These are phyloP conservation scores for Byssothecium circinans DNA, from an alignment of 2,329 filamentous ascomycete genomes.

Conservation along the genomic window DNA sequence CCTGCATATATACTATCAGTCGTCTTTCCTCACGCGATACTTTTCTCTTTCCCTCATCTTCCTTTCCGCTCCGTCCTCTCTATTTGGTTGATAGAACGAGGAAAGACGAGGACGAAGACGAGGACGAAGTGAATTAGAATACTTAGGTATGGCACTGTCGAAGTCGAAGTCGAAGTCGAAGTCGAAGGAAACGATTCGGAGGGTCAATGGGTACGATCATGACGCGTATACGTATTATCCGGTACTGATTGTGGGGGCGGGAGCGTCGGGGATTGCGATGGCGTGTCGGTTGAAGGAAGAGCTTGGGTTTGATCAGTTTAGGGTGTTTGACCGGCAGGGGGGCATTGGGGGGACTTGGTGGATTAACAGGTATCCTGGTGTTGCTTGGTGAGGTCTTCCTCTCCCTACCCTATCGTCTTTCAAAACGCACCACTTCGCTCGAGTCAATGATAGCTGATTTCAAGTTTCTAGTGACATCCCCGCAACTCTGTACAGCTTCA, in stretches of 20 bases:
- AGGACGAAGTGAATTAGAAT: too few species aligned
- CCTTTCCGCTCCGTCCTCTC: too few species aligned
- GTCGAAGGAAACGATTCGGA: constrained; percentile 34
- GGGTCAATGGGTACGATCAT: constrained; percentile 42
- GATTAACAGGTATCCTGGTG: constrained; percentile 60
- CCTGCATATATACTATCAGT: too few species aligned
- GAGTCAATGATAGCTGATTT: too few species aligned
- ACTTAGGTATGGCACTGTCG: too few species aligned
- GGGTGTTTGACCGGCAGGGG: constrained; percentile 61
- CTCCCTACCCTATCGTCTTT: not conserved
- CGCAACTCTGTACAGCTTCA: constrained; percentile 59
- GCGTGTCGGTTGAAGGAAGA: constrained; percentile 61
- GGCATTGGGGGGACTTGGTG: constrained; percentile 67
- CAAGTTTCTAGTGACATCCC: constrained; percentile 52
- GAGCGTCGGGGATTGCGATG: constrained; percentile 64
- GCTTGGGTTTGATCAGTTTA: constrained; percentile 61
- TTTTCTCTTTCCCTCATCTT: too few species aligned
- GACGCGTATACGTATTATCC: constrained; percentile 49
- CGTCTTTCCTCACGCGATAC: too few species aligned
- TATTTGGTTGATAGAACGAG: too few species aligned
- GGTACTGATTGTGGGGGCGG: constrained; percentile 62
- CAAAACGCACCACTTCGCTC: too few species aligned
- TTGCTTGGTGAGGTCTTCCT: constrained; percentile 32
- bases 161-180: too few species aligned
- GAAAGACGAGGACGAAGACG: not conserved